Evolutionary conservation across 2,329 filamentous ascomycete species (phyloP).

Genomic region (Cercospora nicotianae): DNA sequence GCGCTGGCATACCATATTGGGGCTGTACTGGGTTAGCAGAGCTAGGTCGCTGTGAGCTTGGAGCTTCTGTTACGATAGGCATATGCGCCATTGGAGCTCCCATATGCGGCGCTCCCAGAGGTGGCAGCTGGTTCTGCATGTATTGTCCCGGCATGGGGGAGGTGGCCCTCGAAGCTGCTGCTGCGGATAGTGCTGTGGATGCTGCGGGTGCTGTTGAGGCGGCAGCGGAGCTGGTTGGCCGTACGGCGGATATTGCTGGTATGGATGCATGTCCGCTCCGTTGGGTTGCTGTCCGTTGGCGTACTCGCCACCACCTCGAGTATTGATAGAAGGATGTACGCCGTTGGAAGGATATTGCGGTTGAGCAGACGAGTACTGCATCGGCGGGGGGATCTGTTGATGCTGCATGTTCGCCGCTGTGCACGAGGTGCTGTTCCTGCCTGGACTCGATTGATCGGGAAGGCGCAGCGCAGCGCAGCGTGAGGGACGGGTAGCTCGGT

Average conservation of each 20-base stretch:
- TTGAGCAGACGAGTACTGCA: slow-evolving; percentile 16
- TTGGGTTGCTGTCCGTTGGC: slow-evolving; percentile 27
- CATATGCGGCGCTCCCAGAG: slow-evolving; percentile 23
- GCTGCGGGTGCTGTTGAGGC: slow-evolving; percentile 20
- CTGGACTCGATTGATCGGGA: not conserved
- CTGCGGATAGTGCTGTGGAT: slow-evolving; percentile 24
- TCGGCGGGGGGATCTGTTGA: slow-evolving; percentile 16
- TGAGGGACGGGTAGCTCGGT: not conserved
- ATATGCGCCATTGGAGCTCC: slow-evolving; percentile 15
- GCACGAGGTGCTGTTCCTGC: slow-evolving; percentile 10
- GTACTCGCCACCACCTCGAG: slow-evolving; percentile 22
- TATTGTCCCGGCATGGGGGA: slow-evolving; percentile 15
- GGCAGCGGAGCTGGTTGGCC: slow-evolving; percentile 21
- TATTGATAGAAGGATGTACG: slow-evolving; percentile 18
- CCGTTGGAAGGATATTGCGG: slow-evolving; percentile 26
- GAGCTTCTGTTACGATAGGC: slow-evolving; percentile 21
- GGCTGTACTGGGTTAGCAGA: slow-evolving; percentile 27
- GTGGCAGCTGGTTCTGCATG: slow-evolving; percentile 30
- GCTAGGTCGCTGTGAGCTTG: slow-evolving; percentile 22
- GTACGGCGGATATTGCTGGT: slow-evolving; percentile 26
- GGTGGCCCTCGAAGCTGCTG: slow-evolving; percentile 19
- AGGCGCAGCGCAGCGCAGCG: slow-evolving; percentile 4
- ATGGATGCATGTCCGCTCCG: slow-evolving; percentile 29
- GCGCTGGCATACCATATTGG: slow-evolving; percentile 18
- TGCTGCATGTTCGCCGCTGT: slow-evolving; percentile 12